Evolutionary conservation across 148 eudicot species (phyloP).

Genomic region (Amaranthus palmeri): DNA sequence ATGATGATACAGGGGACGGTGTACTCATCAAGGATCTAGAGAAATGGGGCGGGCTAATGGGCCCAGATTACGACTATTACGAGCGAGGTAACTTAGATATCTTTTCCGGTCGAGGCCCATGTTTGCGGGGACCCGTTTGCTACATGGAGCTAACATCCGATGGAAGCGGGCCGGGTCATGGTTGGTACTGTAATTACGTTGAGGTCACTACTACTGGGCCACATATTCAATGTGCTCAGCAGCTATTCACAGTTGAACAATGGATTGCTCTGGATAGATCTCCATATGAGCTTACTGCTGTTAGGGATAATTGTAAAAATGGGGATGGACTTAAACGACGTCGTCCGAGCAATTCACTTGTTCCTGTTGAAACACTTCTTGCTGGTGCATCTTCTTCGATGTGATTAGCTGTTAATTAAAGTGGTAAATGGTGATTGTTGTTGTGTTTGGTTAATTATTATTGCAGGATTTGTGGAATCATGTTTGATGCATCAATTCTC

Average conservation of each 20-base stretch:
- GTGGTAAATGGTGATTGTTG: background rate
- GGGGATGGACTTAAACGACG: background rate
- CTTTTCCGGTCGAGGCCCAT: constrained; percentile 40
- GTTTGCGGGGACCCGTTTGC: constrained; percentile 31
- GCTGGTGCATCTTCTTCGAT: background rate
- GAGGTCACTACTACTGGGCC: constrained; percentile 45
- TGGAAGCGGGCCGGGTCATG: constrained; percentile 35
- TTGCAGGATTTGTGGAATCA: background rate
- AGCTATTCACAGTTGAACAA: constrained; percentile 37
- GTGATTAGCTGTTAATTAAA: background rate
- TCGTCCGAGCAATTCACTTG: background rate
- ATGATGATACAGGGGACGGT: constrained; percentile 20
- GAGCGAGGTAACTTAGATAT: constrained; percentile 46
- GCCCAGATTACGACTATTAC: constrained; percentile 32
- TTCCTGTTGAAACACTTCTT: constrained; percentile 5
- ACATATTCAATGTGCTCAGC: constrained; percentile 28
- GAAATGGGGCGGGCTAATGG: constrained; percentile 36
- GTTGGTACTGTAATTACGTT: constrained; percentile 43
- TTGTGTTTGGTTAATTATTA: background rate
- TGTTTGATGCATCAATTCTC: constrained; percentile 1
- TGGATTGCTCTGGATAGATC: constrained; percentile 42
- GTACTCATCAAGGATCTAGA: constrained; percentile 21
- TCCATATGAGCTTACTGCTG: constrained; percentile 28
- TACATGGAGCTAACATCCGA: constrained; percentile 35
- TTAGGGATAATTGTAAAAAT: constrained; percentile 22